Base-by-base conservation (phyloP, 2,329 filamentous ascomycete genomes). In the Paradendryphiella salina region DNA sequence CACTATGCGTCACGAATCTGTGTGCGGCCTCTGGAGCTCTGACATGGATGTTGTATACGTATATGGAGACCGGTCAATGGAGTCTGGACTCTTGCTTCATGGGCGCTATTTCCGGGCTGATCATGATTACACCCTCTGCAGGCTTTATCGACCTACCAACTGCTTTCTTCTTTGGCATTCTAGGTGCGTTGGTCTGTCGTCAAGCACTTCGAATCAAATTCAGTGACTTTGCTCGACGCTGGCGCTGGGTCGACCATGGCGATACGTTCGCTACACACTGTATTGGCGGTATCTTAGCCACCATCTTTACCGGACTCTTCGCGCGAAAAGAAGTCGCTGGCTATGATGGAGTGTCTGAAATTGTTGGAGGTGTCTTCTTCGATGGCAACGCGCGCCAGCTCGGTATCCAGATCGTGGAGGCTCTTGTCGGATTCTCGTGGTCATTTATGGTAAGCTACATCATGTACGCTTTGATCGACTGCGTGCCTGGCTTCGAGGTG, bases 261-360 rank as follows among this genome's bases (percentile, higher is more conserved):
- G 80, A 82, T 60, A 81, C 79, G 0, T 82, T 82, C 59, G 80
- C 80, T 4, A 82, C 79, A 3, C 79, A 82, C 52, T 82, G 79
- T 56, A 67, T 82, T 9, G 79, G 79, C 14, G 80, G 80, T 0
- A 69, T 81, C 5, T 62, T 79, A 0, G 79, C 77, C 0, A 82
- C 80, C 0, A 75, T 82, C 10, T 72, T 73, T 3, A 82, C 79
- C 0, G 79, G 80, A 0, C 67, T 80, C 14, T 81, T 82, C 62
- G 80, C 79, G 2, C 69, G 72, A 34, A 79, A 77, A 51, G 73
- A 79, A 38, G 77, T 82, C 4, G 79, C 79, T 4, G 77, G 77
- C 0, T 82, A 81, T 59, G 80, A 82, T 54, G 80, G 79, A 0
- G 73, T 71, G 0, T 76, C 77, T 0, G 74, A 77, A 8, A 79